phyloP scores from a whole-genome alignment of 2,329 filamentous ascomycete species.

The Xylariaceae sp. region DNA sequence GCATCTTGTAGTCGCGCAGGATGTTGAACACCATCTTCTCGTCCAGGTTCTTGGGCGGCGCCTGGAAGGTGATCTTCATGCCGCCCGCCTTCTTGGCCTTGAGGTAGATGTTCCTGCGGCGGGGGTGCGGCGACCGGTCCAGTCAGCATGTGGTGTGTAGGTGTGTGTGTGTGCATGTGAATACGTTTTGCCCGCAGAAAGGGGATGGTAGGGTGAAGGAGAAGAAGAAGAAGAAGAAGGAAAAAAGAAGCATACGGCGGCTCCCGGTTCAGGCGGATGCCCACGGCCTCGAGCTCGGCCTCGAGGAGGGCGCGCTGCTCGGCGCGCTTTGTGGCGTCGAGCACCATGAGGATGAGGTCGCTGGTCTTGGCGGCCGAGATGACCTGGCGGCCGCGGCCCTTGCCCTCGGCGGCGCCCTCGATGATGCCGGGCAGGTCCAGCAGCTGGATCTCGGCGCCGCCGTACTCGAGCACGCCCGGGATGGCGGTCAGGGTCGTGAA shows the following conservation, averaged over 20 bases:
- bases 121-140: constrained; percentile 4
- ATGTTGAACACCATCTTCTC: constrained; percentile 99
- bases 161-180: too few relatives aligned
- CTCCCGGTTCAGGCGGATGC: constrained; percentile 84
- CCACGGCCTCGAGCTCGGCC: constrained; percentile 88
- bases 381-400: constrained; percentile 90
- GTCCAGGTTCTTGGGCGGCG: constrained; percentile 82
- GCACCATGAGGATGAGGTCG: constrained; percentile 91
- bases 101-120: constrained; percentile 81
- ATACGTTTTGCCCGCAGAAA: too few relatives aligned
- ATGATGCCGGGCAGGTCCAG: constrained; percentile 98
- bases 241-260: constrained; percentile 58
- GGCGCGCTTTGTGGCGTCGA: constrained; percentile 93
- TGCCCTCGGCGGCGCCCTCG: constrained; percentile 91
- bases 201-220: too few relatives aligned
- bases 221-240: neutral
- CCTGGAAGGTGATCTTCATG: constrained; percentile 96
- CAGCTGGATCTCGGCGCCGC: constrained; percentile 94
- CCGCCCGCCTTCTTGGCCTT: constrained; percentile 94
- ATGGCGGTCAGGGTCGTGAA: constrained; percentile 98
- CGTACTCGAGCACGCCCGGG: constrained; percentile 94
- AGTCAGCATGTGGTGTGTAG: too few relatives aligned
- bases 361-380: constrained; percentile 98
- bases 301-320: constrained; percentile 88
- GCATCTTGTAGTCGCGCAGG: constrained; percentile 94